Conservation (phyloP, 116 monocot genomes). For the Zostera marina region DNA sequence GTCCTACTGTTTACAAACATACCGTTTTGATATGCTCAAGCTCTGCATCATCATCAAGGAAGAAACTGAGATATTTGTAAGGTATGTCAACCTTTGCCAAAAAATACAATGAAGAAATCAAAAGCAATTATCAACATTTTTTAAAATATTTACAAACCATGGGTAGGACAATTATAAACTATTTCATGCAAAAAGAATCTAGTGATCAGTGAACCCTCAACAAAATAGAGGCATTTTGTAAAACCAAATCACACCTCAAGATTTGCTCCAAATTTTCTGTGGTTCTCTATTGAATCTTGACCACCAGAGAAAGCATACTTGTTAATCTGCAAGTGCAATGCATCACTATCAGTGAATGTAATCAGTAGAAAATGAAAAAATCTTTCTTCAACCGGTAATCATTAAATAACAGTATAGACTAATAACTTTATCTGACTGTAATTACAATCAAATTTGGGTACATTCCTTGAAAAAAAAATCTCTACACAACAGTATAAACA, state of each 20-base stretch:
- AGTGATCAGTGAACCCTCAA: too few species aligned
- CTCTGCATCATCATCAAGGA: constrained; percentile 89
- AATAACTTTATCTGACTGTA: too few species aligned
- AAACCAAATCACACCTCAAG: constrained; percentile 41
- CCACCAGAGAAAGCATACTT: constrained; percentile 94
- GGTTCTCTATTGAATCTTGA: constrained; percentile 80
- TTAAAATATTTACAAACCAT: neutral
- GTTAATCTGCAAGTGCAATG: constrained; percentile 37
- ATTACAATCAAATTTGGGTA: too few species aligned
- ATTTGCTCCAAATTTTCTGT: constrained; percentile 89
- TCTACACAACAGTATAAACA: too few species aligned
- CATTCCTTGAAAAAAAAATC: too few species aligned
- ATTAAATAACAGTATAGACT: too few species aligned
- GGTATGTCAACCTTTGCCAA: constrained; percentile 72
- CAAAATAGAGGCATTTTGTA: neutral
- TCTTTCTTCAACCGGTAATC: too few species aligned
- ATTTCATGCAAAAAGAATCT: too few species aligned
- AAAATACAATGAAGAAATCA: neutral
- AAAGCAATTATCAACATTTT: too few species aligned
- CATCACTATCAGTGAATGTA: neutral
- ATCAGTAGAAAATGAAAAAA: too few species aligned
- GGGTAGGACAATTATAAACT: too few species aligned
- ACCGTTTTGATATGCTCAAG: constrained; percentile 81
- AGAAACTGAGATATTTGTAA: constrained; percentile 84
- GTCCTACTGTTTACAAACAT: neutral